Evolutionary conservation across 768 basidiomycete genomes (phyloP).

Genomic region (Tephrocybe sp.): DNA sequence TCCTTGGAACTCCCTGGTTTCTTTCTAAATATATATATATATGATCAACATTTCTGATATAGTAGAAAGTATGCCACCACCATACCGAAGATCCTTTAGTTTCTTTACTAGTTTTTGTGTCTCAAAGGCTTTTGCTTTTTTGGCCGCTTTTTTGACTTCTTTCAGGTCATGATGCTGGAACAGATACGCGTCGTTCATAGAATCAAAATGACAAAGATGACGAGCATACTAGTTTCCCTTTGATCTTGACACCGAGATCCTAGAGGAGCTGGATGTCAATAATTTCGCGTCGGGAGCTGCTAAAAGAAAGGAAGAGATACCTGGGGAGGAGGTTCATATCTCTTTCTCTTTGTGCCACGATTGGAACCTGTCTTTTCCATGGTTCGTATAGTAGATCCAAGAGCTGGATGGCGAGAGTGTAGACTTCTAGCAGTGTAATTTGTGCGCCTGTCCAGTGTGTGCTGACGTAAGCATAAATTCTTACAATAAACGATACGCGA

Average conservation of each 20-base stretch:
- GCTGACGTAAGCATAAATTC: too few relatives aligned
- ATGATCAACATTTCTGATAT: not conserved
- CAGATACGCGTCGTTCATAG: constrained; percentile 1
- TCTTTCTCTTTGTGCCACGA: constrained; percentile 42
- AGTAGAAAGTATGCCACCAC: not conserved
- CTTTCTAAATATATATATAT: constrained; percentile 19
- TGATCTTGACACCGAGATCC: constrained; percentile 40
- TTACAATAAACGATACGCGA: too few relatives aligned
- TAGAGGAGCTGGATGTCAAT: constrained; percentile 23
- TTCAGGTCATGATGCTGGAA: constrained; percentile 71
- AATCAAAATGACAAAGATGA: not conserved
- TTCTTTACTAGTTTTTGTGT: constrained; percentile 81
- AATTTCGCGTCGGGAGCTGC: not conserved
- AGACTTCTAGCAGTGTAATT: too few relatives aligned
- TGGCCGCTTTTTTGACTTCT: constrained; percentile 71
- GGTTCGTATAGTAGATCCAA: too few relatives aligned
- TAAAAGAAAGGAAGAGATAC: constrained; percentile 18
- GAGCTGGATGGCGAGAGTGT: too few relatives aligned
- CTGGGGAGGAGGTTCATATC: constrained; percentile 31
- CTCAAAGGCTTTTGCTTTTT: constrained; percentile 81
- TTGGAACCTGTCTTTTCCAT: constrained; percentile 11
- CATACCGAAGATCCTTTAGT: constrained; percentile 66
- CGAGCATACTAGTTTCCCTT: constrained; percentile 54
- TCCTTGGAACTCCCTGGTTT: constrained; percentile 35
- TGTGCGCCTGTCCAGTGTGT: too few relatives aligned